These are phyloP conservation scores for Candida pseudofarinosa DNA, from an alignment of 805 yeast species.

Conservation along the genomic window DNA sequence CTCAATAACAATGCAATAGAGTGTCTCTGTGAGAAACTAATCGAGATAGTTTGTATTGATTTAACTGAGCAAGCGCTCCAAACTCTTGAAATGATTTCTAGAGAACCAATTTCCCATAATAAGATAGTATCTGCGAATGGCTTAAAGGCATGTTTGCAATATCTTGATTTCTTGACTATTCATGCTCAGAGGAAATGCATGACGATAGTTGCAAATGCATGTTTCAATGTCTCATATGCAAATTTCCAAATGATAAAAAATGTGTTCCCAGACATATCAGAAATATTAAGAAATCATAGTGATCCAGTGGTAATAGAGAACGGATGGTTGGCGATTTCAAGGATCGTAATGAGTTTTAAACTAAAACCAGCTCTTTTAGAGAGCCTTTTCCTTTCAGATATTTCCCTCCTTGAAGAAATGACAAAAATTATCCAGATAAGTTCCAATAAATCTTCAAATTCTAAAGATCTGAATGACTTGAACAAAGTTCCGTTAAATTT, in stretches of 20 bases:
- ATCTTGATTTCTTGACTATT: constrained; percentile 81
- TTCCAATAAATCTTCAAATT: constrained; percentile 21
- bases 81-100: constrained; percentile 63
- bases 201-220: constrained; percentile 65
- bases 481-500: constrained; percentile 25
- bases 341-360: constrained; percentile 50
- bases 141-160: constrained; percentile 60
- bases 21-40: constrained; percentile 58
- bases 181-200: constrained; percentile 86
- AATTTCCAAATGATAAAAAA: constrained; percentile 49
- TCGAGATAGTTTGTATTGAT: constrained; percentile 80
- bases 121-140: constrained; percentile 58
- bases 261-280: constrained; percentile 56
- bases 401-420: constrained; percentile 19
- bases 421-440: constrained; percentile 20
- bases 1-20: constrained; percentile 64
- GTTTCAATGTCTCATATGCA: constrained; percentile 42
- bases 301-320: constrained; percentile 62
- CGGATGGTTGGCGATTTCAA: constrained; percentile 61
- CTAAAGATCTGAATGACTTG: constrained; percentile 8
- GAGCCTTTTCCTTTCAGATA: constrained; percentile 28
- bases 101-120: constrained; percentile 45
- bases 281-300: constrained; percentile 48
- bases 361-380: constrained; percentile 42
- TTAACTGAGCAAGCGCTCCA: constrained; percentile 88